These are phyloP conservation scores for Boletus hoseneyae DNA, from an alignment of 1,284 basidiomycete species.

Conservation along the genomic window DNA sequence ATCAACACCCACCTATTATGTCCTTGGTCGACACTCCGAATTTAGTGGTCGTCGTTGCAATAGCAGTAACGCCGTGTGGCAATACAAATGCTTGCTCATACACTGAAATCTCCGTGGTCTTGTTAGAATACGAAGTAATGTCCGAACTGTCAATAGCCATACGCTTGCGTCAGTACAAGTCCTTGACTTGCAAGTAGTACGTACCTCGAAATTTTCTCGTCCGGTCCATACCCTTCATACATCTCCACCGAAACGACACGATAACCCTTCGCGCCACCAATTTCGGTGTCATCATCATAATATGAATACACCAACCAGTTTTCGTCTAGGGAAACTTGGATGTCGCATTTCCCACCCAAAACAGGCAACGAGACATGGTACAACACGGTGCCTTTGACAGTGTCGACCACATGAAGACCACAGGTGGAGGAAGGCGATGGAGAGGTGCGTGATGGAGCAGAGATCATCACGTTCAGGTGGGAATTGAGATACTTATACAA, in stretches of 20 bases:
- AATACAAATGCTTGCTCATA: slow-evolving; percentile 74
- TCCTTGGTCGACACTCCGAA: slow-evolving; percentile 89
- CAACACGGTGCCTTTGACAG: slow-evolving; percentile 71
- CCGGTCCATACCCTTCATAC: slow-evolving; percentile 68
- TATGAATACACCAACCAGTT: slow-evolving; percentile 94
- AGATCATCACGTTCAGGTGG: slow-evolving; percentile 68
- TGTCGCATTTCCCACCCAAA: slow-evolving; percentile 48
- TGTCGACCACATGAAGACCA: slow-evolving; percentile 76
- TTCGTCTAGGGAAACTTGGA: slow-evolving; percentile 74
- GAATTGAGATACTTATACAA: slow-evolving; percentile 96
- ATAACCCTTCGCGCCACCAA: slow-evolving; percentile 58
- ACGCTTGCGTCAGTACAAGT: neutral
- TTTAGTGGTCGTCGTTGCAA: slow-evolving; percentile 78
- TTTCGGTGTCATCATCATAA: slow-evolving; percentile 57
- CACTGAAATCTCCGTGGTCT: slow-evolving; percentile 49
- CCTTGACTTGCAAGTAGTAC: too few relatives aligned
- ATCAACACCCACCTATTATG: slow-evolving; percentile 66
- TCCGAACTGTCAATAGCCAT: slow-evolving; percentile 53
- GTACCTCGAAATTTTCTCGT: slow-evolving; percentile 71
- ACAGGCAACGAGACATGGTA: slow-evolving; percentile 61
- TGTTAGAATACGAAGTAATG: slow-evolving; percentile 62
- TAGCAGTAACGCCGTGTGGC: slow-evolving; percentile 62
- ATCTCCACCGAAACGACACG: slow-evolving; percentile 80
- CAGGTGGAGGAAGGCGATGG: slow-evolving; percentile 35
- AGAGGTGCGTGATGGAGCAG: slow-evolving; percentile 32